A percentile compares a stretch with the other conserved stretches of the same genome.
These are phyloP conservation scores for Aureobasidium mangrovei DNA, from an alignment of 2,329 filamentous ascomycete genomes.

Conservation along the genomic window DNA sequence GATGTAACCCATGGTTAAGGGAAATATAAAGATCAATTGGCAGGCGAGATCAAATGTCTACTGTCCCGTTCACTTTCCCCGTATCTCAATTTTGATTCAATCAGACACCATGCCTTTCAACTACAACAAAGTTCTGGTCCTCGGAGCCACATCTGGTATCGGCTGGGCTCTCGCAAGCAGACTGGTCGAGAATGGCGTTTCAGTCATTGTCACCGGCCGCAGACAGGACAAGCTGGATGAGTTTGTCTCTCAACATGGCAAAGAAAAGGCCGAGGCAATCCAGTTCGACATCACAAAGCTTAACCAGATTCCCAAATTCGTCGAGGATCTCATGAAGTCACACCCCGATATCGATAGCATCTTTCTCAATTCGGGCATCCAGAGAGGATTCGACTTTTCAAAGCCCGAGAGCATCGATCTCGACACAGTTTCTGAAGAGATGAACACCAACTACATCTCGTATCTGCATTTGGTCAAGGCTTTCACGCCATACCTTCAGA, in stretches of 20 bases:
- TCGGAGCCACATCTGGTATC: conserved; percentile 47
- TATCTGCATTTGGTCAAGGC: conserved; percentile 42
- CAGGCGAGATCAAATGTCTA: not conserved
- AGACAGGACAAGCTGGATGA: conserved; percentile 43
- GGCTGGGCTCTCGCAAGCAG: conserved; percentile 43
- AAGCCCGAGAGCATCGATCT: conserved; percentile 41
- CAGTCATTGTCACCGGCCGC: conserved; percentile 42
- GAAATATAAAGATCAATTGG: not conserved
- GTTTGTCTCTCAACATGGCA: conserved; percentile 39
- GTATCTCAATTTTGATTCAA: not conserved
- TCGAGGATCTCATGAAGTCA: conserved; percentile 31
- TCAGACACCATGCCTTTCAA: conserved; percentile 29
- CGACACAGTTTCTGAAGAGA: conserved; percentile 34
- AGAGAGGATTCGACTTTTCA: conserved; percentile 42
- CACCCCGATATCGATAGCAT: conserved; percentile 44
- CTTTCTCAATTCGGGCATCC: conserved; percentile 47
- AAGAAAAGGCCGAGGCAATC: conserved; percentile 37
- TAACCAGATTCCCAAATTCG: conserved; percentile 39
- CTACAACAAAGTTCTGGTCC: conserved; percentile 46
- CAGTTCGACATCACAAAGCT: conserved; percentile 45
- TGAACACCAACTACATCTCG: conserved; percentile 44
- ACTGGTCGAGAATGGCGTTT: conserved; percentile 39
- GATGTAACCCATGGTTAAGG: not conserved
- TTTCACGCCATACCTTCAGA: conserved; percentile 43
- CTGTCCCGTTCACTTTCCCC: not conserved